A percentile compares a stretch with the other conserved stretches of the same genome.
Evolutionary conservation across 306 rosid species (phyloP).

Genomic region (Mimosa bimucronata): DNA sequence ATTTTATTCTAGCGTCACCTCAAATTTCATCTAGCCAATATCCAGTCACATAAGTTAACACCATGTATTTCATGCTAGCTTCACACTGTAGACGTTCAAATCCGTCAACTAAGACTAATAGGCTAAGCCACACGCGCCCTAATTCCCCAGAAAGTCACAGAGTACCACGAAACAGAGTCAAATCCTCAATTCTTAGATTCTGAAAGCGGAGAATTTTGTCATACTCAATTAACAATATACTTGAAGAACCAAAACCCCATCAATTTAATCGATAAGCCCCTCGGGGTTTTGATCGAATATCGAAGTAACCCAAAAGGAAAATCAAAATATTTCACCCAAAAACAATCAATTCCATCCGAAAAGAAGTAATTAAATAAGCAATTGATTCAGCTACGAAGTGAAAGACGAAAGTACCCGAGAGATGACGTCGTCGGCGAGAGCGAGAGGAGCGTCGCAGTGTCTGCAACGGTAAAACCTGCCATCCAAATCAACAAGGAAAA

Average conservation of each 20-base stretch:
- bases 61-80: background rate
- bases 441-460: constrained; percentile 62
- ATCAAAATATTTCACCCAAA: background rate
- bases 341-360: background rate
- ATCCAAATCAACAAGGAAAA: constrained; percentile 72
- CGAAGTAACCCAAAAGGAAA: background rate
- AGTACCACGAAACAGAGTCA: constrained; percentile 3
- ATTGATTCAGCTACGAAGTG: background rate
- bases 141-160: constrained; percentile 11
- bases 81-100: background rate
- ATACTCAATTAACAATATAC: background rate
- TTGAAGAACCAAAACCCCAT: background rate
- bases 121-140: constrained; percentile 8
- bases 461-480: constrained; percentile 73
- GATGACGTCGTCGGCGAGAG: constrained; percentile 65
- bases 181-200: background rate
- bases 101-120: background rate
- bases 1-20: constrained; percentile 13
- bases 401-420: constrained; percentile 57
- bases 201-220: background rate
- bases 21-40: constrained; percentile 9
- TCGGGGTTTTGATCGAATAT: background rate
- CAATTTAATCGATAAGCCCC: background rate
- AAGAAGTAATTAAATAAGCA: too few species aligned
- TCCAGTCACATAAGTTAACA: constrained; percentile 10